Evolutionary conservation across 2,329 filamentous ascomycete genomes (phyloP).

Genomic region (Pestalotiopsis sp.): DNA sequence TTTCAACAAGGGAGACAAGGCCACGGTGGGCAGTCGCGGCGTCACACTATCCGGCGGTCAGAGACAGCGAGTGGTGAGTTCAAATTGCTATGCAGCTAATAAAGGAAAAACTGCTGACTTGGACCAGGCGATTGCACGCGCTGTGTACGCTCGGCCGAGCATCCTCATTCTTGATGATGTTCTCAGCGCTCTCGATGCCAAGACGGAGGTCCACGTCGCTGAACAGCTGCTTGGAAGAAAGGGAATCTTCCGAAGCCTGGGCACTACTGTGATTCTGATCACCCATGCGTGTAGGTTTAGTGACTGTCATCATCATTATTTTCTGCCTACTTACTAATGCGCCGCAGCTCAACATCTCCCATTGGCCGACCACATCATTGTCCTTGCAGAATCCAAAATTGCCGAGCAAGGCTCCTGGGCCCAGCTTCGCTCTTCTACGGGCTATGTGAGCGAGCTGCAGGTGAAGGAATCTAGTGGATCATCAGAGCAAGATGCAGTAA

Average conservation of each 20-base stretch:
- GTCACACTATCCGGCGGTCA: conserved; percentile 31
- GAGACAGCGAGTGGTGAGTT: conserved; percentile 29
- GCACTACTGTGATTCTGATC: conserved; percentile 27
- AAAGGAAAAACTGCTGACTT: background rate
- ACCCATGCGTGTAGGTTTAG: conserved; percentile 3
- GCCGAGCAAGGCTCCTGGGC: conserved; percentile 2
- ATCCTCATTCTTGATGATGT: conserved; percentile 37
- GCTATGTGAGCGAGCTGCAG: background rate
- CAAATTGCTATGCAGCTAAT: background rate
- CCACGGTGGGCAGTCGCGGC: conserved; percentile 20
- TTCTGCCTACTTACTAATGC: background rate
- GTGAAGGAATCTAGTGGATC: background rate
- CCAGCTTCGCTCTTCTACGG: background rate
- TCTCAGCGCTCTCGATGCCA: conserved; percentile 36
- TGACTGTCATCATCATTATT: background rate
- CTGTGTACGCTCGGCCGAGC: conserved; percentile 30
- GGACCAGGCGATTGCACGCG: conserved; percentile 36
- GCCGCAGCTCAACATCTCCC: conserved; percentile 3
- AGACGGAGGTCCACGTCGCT: conserved; percentile 32
- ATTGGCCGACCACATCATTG: background rate
- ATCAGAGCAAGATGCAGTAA: background rate
- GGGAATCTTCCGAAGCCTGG: conserved; percentile 29
- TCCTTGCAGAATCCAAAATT: background rate
- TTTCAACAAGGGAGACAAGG: conserved; percentile 22
- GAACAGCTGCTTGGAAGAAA: conserved; percentile 28